These are phyloP conservation scores for Oleoguttula mirabilis DNA, from an alignment of 495 filamentous ascomycete species.

Conservation along the genomic window DNA sequence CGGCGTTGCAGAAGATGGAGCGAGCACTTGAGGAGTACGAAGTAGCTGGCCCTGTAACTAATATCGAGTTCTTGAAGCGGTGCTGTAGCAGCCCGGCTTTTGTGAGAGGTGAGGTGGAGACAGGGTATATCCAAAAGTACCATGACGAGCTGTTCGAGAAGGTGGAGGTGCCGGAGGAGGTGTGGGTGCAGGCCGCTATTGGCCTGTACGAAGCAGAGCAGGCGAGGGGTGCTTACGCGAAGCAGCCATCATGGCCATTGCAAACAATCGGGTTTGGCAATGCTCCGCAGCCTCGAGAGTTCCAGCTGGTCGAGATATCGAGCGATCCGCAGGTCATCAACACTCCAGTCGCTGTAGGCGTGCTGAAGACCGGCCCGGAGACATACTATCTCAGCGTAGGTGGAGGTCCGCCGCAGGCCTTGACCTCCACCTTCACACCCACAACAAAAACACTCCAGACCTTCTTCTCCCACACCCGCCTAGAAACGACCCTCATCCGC, in stretches of 20 bases:
- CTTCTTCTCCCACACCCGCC: constrained; percentile 63
- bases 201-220: constrained; percentile 31
- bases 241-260: constrained; percentile 5
- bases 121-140: constrained; percentile 88
- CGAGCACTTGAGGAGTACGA: constrained; percentile 82
- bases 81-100: constrained; percentile 72
- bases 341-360: constrained; percentile 35
- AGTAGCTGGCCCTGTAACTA: constrained; percentile 82
- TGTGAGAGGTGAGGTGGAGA: constrained; percentile 80
- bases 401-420: constrained; percentile 21
- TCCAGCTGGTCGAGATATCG: constrained; percentile 39
- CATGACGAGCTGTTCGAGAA: constrained; percentile 43
- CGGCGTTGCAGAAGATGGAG: constrained; percentile 70
- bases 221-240: neutral
- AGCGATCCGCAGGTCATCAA: constrained; percentile 12
- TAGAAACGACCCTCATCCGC: constrained; percentile 64
- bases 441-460: constrained; percentile 35
- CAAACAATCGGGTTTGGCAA: constrained; percentile 34
- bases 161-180: constrained; percentile 19
- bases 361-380: constrained; percentile 50
- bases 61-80: constrained; percentile 90
- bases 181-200: constrained; percentile 70
- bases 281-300: constrained; percentile 42
- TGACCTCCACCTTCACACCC: constrained; percentile 7
- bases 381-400: constrained; percentile 55